Evolutionary conservation across 192 early-diverging fungal genomes (phyloP).

Genomic region (Borealophlyctis nickersoniae): DNA sequence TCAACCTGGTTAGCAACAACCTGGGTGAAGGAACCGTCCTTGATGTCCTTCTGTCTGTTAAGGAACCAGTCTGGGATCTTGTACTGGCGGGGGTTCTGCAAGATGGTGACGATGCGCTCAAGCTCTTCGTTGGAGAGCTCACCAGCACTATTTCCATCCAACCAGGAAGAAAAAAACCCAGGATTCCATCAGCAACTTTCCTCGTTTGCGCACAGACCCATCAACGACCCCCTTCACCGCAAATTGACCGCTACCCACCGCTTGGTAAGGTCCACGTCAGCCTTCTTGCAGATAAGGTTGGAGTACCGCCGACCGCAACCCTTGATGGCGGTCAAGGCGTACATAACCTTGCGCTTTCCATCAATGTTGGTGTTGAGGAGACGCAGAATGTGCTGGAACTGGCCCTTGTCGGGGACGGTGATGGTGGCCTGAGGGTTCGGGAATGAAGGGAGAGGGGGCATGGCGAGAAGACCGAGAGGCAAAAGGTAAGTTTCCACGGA

Average conservation of each 20-base stretch:
- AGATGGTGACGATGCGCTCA: conserved; percentile 95
- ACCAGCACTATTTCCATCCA: conserved; percentile 76
- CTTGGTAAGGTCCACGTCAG: conserved; percentile 95
- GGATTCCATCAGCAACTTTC: background rate
- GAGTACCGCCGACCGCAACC: conserved; percentile 98
- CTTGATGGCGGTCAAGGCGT: conserved; percentile 95
- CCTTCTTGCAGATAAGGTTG: conserved; percentile 99
- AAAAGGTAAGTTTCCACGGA: background rate
- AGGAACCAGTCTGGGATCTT: conserved; percentile 99
- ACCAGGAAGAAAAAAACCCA: background rate
- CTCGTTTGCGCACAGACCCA: background rate
- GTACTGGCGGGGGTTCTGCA: conserved; percentile 99
- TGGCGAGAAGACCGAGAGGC: background rate
- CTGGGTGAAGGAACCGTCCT: conserved; percentile 93
- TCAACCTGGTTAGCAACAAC: conserved; percentile 91
- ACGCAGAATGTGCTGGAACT: conserved; percentile 98
- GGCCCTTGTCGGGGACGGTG: conserved; percentile 55
- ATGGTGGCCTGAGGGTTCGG: conserved; percentile 27
- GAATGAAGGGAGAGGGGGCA: no score
- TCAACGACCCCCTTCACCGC: background rate
- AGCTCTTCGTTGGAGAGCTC: conserved; percentile 97
- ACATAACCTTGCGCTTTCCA: conserved; percentile 92
- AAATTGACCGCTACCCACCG: conserved; percentile 48
- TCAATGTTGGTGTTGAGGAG: conserved; percentile 99
- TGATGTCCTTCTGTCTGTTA: conserved; percentile 98